Percentiles rank a stretch among this genome's conserved stretches.
Evolutionary conservation across 2,329 filamentous ascomycete genomes (phyloP).

Genomic region (Sporothrix humicola): DNA sequence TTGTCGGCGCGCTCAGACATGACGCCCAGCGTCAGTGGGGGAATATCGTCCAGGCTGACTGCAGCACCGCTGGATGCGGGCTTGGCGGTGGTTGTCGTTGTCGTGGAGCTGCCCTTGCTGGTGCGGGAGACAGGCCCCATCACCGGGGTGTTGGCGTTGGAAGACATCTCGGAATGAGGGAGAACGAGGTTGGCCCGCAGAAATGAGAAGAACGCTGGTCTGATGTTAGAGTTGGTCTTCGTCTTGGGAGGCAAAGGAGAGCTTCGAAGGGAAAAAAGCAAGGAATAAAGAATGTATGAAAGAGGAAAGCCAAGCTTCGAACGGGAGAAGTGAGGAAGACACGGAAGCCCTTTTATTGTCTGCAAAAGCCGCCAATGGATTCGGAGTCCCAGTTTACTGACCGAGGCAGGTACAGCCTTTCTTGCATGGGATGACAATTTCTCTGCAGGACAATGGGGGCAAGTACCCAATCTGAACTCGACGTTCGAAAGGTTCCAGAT

Average conservation of each 20-base stretch:
- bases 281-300: background rate
- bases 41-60: constrained; percentile 57
- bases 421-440: constrained; percentile 12
- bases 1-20: constrained; percentile 64
- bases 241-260: background rate
- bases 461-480: constrained; percentile 11
- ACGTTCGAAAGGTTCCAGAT: constrained; percentile 29
- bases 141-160: constrained; percentile 68
- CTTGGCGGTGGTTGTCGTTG: constrained; percentile 9
- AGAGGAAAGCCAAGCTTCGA: background rate
- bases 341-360: constrained; percentile 27
- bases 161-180: constrained; percentile 63
- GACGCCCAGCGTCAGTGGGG: constrained; percentile 67
- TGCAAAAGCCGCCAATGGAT: background rate
- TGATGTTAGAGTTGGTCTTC: constrained; percentile 29
- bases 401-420: constrained; percentile 10
- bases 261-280: too few relatives aligned
- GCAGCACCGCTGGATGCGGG: constrained; percentile 32
- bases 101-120: constrained; percentile 23
- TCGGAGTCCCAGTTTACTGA: constrained; percentile 21
- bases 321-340: background rate
- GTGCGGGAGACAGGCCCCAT: constrained; percentile 58
- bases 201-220: constrained; percentile 78
- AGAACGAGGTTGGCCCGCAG: constrained; percentile 80
- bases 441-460: background rate